Percentiles rank a stretch among this genome's conserved stretches.
phyloP scores from a whole-genome alignment of 306 rosid genomes.

The Acacia acuminata region DNA sequence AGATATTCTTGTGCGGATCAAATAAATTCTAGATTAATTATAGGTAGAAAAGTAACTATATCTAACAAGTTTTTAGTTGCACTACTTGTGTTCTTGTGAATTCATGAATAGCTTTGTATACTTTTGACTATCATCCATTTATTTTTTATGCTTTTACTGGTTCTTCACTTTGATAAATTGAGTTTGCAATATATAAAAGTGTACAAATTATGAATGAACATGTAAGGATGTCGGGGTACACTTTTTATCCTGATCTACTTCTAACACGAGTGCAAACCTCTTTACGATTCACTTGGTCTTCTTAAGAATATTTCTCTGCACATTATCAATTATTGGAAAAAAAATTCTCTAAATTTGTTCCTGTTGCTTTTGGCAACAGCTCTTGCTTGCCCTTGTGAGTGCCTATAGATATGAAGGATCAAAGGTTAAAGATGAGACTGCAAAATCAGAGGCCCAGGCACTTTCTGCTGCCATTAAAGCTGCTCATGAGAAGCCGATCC shows the following conservation, averaged over 20 bases:
- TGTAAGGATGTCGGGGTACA: background rate
- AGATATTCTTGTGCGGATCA: background rate
- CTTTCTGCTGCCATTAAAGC: constrained; percentile 58
- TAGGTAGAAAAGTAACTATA: background rate
- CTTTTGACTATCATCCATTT: background rate
- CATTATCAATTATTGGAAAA: background rate
- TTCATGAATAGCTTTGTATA: background rate
- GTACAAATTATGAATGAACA: background rate
- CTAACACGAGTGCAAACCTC: background rate
- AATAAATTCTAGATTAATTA: background rate
- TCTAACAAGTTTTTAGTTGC: background rate
- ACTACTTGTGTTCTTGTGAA: background rate
- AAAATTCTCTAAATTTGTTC: background rate
- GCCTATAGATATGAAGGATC: constrained; percentile 92
- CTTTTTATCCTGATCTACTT: background rate
- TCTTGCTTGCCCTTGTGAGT: constrained; percentile 83
- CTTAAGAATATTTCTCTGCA: no score
- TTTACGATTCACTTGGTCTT: background rate
- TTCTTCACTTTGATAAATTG: background rate
- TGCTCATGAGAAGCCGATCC: constrained; percentile 43
- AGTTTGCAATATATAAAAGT: background rate
- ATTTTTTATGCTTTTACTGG: background rate
- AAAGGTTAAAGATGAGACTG: constrained; percentile 60
- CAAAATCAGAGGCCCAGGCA: constrained; percentile 69
- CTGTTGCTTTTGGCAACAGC: constrained; percentile 46